A percentile compares a stretch with the other conserved stretches of the same genome.
Evolutionary conservation across 352 stramenopile genomes (phyloP).

Genomic region (Phytophthora pseudosyringae): DNA sequence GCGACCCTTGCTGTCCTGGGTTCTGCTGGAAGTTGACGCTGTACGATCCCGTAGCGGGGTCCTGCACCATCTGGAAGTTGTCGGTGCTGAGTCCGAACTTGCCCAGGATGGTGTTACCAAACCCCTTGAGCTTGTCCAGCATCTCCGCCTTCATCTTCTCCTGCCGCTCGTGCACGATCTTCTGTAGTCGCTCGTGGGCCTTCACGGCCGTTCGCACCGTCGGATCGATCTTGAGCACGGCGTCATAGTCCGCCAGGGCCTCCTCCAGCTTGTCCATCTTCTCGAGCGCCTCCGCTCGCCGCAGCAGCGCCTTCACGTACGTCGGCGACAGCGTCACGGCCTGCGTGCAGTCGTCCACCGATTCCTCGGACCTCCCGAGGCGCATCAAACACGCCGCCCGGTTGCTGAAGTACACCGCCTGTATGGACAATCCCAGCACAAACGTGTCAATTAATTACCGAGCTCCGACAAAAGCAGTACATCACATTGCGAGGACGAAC

Average conservation of each 20-base stretch:
- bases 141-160: conserved; percentile 99
- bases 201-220: conserved; percentile 59
- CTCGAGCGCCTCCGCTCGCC: conserved; percentile 93
- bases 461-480: not conserved
- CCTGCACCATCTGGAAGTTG: conserved; percentile 99
- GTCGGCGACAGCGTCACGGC: conserved; percentile 94
- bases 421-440: conserved; percentile 3
- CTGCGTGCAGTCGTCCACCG: conserved; percentile 94
- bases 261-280: conserved; percentile 94
- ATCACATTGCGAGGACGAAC: conserved; percentile 29
- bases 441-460: not conserved
- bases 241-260: conserved; percentile 90
- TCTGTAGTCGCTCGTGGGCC: conserved; percentile 83
- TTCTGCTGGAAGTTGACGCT: conserved; percentile 95
- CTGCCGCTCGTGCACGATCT: conserved; percentile 93
- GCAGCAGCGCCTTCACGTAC: conserved; percentile 97
- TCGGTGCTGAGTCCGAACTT: conserved; percentile 99
- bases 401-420: conserved; percentile 91
- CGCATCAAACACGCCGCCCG: conserved; percentile 77
- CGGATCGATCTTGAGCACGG: conserved; percentile 94
- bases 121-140: conserved; percentile 97
- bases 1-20: conserved; percentile 17
- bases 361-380: conserved; percentile 83
- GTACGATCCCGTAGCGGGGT: conserved; percentile 97
- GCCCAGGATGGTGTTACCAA: conserved; percentile 98